These are phyloP conservation scores for Xylariaceae sp. DNA, from an alignment of 2,329 filamentous ascomycete genomes.

Conservation along the genomic window DNA sequence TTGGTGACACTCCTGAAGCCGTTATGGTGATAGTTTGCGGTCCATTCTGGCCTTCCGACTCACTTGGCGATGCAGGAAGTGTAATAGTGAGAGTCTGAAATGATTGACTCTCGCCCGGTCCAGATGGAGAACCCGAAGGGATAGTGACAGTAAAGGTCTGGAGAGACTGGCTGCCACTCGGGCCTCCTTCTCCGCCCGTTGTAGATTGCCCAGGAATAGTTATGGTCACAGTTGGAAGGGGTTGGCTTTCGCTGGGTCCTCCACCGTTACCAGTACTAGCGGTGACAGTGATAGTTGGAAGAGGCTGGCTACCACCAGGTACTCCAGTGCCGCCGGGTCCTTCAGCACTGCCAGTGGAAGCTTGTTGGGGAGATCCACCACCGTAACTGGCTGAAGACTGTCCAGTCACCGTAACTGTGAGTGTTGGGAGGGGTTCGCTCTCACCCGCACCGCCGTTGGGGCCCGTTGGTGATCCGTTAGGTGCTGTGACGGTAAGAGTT, in stretches of 20 bases:
- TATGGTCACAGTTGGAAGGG: slow-evolving; percentile 25
- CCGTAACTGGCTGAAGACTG: slow-evolving; percentile 17
- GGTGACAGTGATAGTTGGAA: slow-evolving; percentile 28
- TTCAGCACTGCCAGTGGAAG: neutral
- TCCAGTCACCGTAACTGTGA: slow-evolving; percentile 24
- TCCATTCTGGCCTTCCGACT: slow-evolving; percentile 10
- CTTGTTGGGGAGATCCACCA: slow-evolving; percentile 8
- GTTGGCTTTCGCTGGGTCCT: slow-evolving; percentile 12
- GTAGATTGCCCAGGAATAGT: slow-evolving; percentile 20
- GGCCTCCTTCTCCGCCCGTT: slow-evolving; percentile 7
- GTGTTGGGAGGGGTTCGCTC: slow-evolving; percentile 10
- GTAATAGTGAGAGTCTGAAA: slow-evolving; percentile 27
- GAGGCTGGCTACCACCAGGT: slow-evolving; percentile 8
- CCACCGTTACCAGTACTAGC: slow-evolving; percentile 16
- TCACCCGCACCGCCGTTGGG: slow-evolving; percentile 3
- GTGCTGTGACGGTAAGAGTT: slow-evolving; percentile 8
- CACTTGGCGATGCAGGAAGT: slow-evolving; percentile 14
- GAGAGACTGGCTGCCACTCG: slow-evolving; percentile 12
- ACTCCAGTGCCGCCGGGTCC: slow-evolving; percentile 3
- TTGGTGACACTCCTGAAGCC: slow-evolving; percentile 21
- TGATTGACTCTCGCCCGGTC: slow-evolving; percentile 19
- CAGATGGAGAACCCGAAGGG: slow-evolving; percentile 12
- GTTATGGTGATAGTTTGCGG: slow-evolving; percentile 29
- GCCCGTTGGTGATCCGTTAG: slow-evolving; percentile 12
- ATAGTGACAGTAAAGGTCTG: slow-evolving; percentile 27